Conservation (phyloP, 805 yeast species). For the Yamadazyma endophytica region DNA sequence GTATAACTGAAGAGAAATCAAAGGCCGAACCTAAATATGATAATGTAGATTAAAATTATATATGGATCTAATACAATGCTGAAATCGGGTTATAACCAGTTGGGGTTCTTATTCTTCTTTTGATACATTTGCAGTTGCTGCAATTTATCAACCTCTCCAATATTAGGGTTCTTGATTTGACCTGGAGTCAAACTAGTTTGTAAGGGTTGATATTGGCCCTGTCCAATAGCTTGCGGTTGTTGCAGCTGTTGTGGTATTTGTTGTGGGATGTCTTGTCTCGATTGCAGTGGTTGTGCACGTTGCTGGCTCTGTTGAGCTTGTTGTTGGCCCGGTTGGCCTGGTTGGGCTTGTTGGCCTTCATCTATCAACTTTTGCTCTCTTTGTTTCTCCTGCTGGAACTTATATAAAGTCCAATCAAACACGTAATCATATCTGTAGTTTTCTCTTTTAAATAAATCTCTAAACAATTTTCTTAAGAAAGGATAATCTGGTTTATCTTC, state of each 20-base stretch:
- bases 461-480: conserved; percentile 80
- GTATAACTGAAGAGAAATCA: conserved; percentile 8
- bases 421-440: conserved; percentile 90
- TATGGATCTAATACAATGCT: neutral
- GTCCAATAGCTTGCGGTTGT: conserved; percentile 15
- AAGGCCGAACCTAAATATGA: conserved; percentile 7
- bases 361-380: conserved; percentile 36
- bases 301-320: conserved; percentile 13
- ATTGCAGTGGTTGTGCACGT: conserved; percentile 12
- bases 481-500: conserved; percentile 96
- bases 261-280: conserved; percentile 11
- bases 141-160: conserved; percentile 9
- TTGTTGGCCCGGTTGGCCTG: conserved; percentile 10
- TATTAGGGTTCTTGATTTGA: conserved; percentile 1
- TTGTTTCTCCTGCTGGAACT: conserved; percentile 60
- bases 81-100: conserved; percentile 9
- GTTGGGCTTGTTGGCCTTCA: conserved; percentile 20
- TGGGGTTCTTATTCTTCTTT: conserved; percentile 8
- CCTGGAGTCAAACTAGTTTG: conserved; percentile 10
- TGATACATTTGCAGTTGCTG: conserved; percentile 11
- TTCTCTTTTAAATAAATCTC: conserved; percentile 84
- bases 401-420: conserved; percentile 94
- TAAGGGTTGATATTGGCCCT: conserved; percentile 5
- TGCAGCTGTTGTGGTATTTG: conserved; percentile 17
- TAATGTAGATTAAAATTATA: conserved; percentile 9